These are phyloP conservation scores for Macrophomina tecta DNA, from an alignment of 2,329 filamentous ascomycete species.

Conservation along the genomic window DNA sequence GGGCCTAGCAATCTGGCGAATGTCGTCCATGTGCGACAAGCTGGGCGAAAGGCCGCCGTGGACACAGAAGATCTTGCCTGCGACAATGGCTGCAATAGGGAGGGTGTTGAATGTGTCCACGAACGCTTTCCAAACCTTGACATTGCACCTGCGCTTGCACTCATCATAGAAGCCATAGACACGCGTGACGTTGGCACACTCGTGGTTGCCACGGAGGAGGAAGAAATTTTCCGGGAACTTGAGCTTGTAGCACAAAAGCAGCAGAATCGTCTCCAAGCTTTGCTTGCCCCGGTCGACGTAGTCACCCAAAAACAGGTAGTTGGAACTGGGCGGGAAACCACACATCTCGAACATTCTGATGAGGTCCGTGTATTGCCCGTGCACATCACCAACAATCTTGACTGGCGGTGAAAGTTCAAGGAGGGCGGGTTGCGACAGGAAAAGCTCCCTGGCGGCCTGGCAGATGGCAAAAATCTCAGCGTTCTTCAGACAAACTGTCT, in stretches of 20 bases:
- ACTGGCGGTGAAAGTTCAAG: conserved; percentile 92
- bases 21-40: conserved; percentile 96
- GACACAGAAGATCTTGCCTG: conserved; percentile 96
- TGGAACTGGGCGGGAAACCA: conserved; percentile 88
- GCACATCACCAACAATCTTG: conserved; percentile 96
- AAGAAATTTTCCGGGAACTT: conserved; percentile 99
- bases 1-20: conserved; percentile 90
- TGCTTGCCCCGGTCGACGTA: conserved; percentile 98
- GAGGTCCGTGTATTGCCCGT: conserved; percentile 94
- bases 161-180: conserved; percentile 99
- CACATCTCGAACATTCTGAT: conserved; percentile 99
- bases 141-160: conserved; percentile 93
- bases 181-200: conserved; percentile 93
- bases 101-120: conserved; percentile 96
- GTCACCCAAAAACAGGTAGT: conserved; percentile 93
- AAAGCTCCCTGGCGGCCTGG: conserved; percentile 83
- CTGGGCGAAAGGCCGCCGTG: conserved; percentile 93
- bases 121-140: conserved; percentile 98
- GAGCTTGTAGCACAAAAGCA: conserved; percentile 94
- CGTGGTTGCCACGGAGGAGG: conserved; percentile 90
- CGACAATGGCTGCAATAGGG: conserved; percentile 94
- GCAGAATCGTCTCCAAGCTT: conserved; percentile 89
- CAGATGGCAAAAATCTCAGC: conserved; percentile 96
- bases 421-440: conserved; percentile 89
- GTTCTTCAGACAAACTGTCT: conserved; percentile 96